A percentile compares a stretch with the other conserved stretches of the same genome.
phyloP scores from a whole-genome alignment of 2,329 filamentous ascomycete species.

The Cordyceps cateniannulata region DNA sequence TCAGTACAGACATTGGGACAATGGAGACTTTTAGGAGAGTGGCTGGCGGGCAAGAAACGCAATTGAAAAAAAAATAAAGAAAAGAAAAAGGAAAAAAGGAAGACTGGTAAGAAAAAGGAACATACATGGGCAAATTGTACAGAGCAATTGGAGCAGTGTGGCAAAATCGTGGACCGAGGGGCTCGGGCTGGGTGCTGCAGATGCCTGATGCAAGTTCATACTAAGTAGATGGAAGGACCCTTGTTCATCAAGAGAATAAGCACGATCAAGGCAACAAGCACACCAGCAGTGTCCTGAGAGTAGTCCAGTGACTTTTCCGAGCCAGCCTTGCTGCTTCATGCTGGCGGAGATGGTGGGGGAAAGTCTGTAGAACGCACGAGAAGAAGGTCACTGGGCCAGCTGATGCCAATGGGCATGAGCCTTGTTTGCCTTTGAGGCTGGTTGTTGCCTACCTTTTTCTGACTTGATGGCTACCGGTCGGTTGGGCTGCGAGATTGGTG shows the following conservation, averaged over 20 bases:
- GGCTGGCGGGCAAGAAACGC: background rate
- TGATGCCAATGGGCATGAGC: background rate
- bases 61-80: background rate
- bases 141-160: no score
- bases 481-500: conserved; percentile 4
- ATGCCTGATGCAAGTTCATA: no score
- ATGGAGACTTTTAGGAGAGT: background rate
- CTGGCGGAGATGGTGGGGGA: background rate
- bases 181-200: no score
- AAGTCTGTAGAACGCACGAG: background rate
- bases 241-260: no score
- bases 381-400: background rate
- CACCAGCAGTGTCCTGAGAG: background rate
- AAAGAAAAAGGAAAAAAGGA: background rate
- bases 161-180: no score
- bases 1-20: background rate
- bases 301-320: background rate
- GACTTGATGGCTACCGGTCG: background rate
- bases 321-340: background rate
- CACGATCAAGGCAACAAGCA: background rate
- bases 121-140: background rate
- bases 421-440: background rate
- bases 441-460: background rate
- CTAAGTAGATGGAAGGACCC: no score
- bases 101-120: background rate